Evolutionary conservation across 148 eudicot genomes (phyloP).

Genomic region (Heliamphora exappendiculata): DNA sequence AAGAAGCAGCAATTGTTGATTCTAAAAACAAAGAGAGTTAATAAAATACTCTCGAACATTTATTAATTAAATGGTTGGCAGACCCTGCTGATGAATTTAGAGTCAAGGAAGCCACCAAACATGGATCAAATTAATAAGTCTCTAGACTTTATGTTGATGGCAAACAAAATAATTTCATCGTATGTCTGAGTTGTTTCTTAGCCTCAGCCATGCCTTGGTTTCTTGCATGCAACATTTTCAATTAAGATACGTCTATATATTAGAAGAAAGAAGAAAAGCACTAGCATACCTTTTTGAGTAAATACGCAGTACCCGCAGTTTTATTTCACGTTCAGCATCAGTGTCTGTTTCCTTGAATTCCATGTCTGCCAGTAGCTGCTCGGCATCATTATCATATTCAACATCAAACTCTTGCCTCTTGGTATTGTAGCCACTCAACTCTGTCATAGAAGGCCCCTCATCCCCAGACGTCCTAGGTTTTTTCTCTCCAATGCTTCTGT

Average conservation of each 20-base stretch:
- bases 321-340: constrained; percentile 68
- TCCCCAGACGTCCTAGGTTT: constrained; percentile 61
- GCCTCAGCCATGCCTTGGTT: background rate
- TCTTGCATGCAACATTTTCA: background rate
- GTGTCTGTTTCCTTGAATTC: constrained; percentile 85
- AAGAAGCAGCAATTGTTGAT: background rate
- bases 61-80: background rate
- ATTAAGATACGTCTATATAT: background rate
- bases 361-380: constrained; percentile 86
- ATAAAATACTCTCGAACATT: background rate
- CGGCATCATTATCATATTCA: constrained; percentile 96
- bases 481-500: constrained; percentile 88
- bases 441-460: constrained; percentile 57
- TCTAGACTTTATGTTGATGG: background rate
- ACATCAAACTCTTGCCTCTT: constrained; percentile 88
- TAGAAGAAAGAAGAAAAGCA: background rate
- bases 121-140: background rate
- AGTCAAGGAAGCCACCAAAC: background rate
- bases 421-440: constrained; percentile 65
- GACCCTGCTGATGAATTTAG: background rate
- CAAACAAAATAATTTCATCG: background rate
- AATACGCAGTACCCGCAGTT: constrained; percentile 59
- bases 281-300: constrained; percentile 53
- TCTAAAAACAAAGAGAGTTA: background rate
- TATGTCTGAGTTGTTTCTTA: background rate